Base-by-base conservation (phyloP, 345 rosid genomes). In the Odontarrhena argentea region DNA sequence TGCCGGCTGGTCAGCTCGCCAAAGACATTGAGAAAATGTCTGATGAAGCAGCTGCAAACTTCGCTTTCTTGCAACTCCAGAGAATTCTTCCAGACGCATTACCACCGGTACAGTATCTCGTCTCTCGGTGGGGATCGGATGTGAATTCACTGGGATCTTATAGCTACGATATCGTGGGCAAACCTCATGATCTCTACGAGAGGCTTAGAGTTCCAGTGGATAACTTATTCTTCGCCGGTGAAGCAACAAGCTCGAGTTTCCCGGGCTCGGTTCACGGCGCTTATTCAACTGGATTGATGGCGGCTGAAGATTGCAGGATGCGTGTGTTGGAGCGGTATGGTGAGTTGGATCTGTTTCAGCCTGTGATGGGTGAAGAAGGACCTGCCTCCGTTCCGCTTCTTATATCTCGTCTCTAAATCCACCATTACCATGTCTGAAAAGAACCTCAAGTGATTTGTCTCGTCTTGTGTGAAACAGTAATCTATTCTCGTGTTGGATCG, bases 1-100 rank as follows among this genome's bases (percentile, higher is more conserved):
- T 91, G 97, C 96, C 99, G 55, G 96, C 96, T 7, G 97, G 99
- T 77, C 89, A 88, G 89, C 86, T 94, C 32, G 97, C 99, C 37
- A 86, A 76, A 62, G 99, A 91, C 84, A 86, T 94, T 28, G 97
- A 91, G 82, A 94, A 88, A 76, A 87, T 91, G 97, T 82, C 97
- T 69, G 97, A 94, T 82, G 96, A 88, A 81, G 95, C 88, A 71
- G 96, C 97, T 74, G 95, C 87, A 6, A 75, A 81, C 62, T 88
- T 94, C 67, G 96, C 99, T 52, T 78, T 88, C 65, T 41, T 55
- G 71, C 91, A 94, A 73, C 91, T 94, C 65, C 81, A 82, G 89
- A 88, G 81, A 77, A 94, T 91, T 71, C 86, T 94, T 67, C 97
- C 96, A 1, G 85, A 85, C 61, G 96, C 96, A 8, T 77, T 83